Percentiles rank a stretch among this genome's conserved stretches.
phyloP scores from a whole-genome alignment of 768 basidiomycete species.

The Boletus tomentosulus region DNA sequence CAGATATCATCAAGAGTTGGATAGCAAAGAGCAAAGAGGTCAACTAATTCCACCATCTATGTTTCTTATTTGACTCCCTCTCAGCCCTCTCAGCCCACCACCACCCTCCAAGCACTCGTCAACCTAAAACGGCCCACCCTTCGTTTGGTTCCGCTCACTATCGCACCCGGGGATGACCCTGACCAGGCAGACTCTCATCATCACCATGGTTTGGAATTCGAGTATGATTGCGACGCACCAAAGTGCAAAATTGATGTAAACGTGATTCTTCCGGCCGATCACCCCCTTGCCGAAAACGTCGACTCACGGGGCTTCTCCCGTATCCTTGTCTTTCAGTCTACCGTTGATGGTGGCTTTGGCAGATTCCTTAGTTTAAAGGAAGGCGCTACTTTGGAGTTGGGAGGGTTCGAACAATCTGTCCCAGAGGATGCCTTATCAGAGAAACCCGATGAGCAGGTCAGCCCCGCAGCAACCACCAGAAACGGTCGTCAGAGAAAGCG shows the following conservation, averaged over 20 bases:
- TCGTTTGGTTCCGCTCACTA: slow-evolving; percentile 61
- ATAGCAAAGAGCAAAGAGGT: slow-evolving; percentile 87
- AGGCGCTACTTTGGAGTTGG: slow-evolving; percentile 76
- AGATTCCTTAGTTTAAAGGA: slow-evolving; percentile 69
- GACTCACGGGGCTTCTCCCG: slow-evolving; percentile 27
- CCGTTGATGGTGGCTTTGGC: slow-evolving; percentile 82
- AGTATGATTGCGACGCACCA: slow-evolving; percentile 88
- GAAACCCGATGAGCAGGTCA: slow-evolving; percentile 5
- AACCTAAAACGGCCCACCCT: slow-evolving; percentile 91
- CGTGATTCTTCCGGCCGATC: slow-evolving; percentile 63
- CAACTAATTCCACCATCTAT: neutral
- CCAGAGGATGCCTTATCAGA: slow-evolving; percentile 8
- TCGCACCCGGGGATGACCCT: slow-evolving; percentile 43
- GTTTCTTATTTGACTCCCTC: slow-evolving; percentile 1
- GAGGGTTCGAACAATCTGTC: slow-evolving; percentile 52
- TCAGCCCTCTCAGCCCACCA: slow-evolving; percentile 79
- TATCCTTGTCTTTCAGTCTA: slow-evolving; percentile 38
- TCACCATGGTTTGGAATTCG: slow-evolving; percentile 82
- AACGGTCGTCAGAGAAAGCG: slow-evolving; percentile 41
- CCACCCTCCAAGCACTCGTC: slow-evolving; percentile 89
- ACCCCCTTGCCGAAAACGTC: slow-evolving; percentile 48
- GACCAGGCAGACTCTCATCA: slow-evolving; percentile 47
- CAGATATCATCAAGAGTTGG: slow-evolving; percentile 80
- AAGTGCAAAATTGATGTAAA: slow-evolving; percentile 78
- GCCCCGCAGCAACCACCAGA: slow-evolving; percentile 14